A percentile compares a stretch with the other conserved stretches of the same genome.
Evolutionary conservation across 1,139 yeast genomes (phyloP).

Genomic region (Hemisphaericaspora xylofermentans): DNA sequence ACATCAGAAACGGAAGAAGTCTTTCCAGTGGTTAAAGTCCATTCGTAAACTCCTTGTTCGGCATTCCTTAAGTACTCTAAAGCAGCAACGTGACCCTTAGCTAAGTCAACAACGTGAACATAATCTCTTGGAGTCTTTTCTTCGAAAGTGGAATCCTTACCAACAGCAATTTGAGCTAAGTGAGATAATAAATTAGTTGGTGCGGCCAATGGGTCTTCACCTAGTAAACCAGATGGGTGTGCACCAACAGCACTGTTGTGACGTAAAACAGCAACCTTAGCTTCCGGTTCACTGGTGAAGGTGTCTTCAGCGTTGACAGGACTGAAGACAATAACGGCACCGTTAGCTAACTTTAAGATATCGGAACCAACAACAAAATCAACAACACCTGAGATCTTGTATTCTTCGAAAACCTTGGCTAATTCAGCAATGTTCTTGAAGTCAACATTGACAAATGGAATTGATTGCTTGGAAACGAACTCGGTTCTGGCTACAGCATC

Average conservation of each 20-base stretch:
- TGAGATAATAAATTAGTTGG: constrained; percentile 77
- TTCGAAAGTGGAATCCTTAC: constrained; percentile 34
- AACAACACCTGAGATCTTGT: constrained; percentile 59
- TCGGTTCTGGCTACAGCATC: constrained; percentile 71
- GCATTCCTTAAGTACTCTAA: constrained; percentile 54
- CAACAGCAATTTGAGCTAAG: constrained; percentile 76
- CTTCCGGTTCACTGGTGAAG: constrained; percentile 36
- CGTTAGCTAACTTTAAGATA: constrained; percentile 33
- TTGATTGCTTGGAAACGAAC: constrained; percentile 44
- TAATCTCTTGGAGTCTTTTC: constrained; percentile 82
- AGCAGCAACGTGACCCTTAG: constrained; percentile 78
- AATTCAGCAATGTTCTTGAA: constrained; percentile 52
- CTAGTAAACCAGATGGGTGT: constrained; percentile 76
- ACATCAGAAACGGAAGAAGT: constrained; percentile 80
- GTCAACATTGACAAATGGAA: constrained; percentile 64
- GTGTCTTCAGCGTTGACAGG: constrained; percentile 46
- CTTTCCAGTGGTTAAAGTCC: constrained; percentile 83
- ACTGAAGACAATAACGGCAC: constrained; percentile 72
- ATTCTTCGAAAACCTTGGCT: constrained; percentile 46
- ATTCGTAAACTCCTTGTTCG: constrained; percentile 59
- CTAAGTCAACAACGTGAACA: constrained; percentile 79
- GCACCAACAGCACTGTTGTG: constrained; percentile 87
- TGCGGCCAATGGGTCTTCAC: constrained; percentile 77
- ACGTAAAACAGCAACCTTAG: constrained; percentile 61
- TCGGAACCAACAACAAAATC: constrained; percentile 67